phyloP scores from a whole-genome alignment of 345 rosid species.

The Melaleuca quinquenervia region DNA sequence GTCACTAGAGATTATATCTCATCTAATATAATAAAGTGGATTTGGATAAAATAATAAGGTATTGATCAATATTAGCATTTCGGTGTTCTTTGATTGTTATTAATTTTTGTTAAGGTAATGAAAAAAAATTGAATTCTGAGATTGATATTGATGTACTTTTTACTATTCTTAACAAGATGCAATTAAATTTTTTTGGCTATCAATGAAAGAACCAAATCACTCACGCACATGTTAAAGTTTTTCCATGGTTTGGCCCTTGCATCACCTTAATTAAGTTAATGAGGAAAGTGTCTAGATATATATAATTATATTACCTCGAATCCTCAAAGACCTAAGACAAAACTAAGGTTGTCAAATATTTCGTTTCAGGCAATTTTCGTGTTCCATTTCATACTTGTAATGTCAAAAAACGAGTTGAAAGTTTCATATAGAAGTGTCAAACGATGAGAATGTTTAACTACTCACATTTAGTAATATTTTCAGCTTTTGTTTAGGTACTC shows the following conservation, averaged over 20 bases:
- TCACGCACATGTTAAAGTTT: background rate
- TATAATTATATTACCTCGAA: background rate
- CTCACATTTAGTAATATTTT: background rate
- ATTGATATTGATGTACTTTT: background rate
- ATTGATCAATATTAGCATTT: background rate
- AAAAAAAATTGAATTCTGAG: background rate
- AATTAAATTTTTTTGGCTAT: background rate
- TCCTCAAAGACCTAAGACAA: background rate
- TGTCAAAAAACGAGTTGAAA: too few relatives aligned
- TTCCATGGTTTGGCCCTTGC: background rate
- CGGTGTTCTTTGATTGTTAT: background rate
- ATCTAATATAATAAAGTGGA: background rate
- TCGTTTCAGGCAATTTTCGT: background rate
- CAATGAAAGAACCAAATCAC: background rate
- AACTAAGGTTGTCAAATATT: background rate
- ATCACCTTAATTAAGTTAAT: background rate
- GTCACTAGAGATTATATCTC: background rate
- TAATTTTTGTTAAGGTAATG: background rate
- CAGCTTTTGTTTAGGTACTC: background rate
- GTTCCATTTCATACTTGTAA: background rate
- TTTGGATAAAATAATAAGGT: background rate
- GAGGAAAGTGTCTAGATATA: background rate
- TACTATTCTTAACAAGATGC: too few relatives aligned
- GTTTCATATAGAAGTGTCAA: background rate
- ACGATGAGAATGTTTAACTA: background rate